Conservation (phyloP, 2,329 filamentous ascomycete genomes). For the Aspergillus tanneri region DNA sequence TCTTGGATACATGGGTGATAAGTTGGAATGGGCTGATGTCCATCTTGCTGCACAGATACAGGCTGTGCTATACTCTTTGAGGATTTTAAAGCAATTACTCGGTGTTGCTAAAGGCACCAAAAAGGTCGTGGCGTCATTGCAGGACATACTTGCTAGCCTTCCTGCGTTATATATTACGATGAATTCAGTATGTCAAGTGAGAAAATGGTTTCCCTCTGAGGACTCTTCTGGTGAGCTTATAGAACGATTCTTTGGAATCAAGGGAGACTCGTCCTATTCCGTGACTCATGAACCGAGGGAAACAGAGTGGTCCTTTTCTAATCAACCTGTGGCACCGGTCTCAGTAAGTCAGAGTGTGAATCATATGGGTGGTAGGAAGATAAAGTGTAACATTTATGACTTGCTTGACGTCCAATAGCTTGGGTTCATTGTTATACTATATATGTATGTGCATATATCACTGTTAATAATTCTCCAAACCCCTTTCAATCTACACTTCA, state of each 20-base stretch:
- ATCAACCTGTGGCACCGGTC: background rate
- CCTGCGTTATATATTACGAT: constrained; percentile 33
- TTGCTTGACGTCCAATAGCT: background rate
- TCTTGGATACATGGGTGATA: constrained; percentile 31
- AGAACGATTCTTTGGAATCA: constrained; percentile 3
- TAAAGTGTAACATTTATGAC: background rate
- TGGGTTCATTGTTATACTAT: too few species aligned
- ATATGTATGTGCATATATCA: background rate
- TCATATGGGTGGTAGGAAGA: background rate
- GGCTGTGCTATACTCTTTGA: constrained; percentile 61
- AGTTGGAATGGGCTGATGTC: constrained; percentile 56
- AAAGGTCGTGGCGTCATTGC: constrained; percentile 13
- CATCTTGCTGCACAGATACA: constrained; percentile 64
- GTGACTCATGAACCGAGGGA: too few species aligned
- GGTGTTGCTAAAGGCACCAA: constrained; percentile 29
- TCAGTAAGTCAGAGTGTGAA: background rate
- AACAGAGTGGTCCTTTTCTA: too few species aligned
- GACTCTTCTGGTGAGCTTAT: constrained; percentile 13
- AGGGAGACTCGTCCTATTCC: background rate
- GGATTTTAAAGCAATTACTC: constrained; percentile 58
- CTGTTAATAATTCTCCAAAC: too few species aligned
- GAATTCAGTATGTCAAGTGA: constrained; percentile 25
- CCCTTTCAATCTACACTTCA: too few species aligned
- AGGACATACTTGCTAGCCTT: constrained; percentile 25
- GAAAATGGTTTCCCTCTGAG: constrained; percentile 4